Percentiles rank a stretch among this genome's conserved stretches.
Evolutionary conservation across 257 asterid species (phyloP).

Genomic region (Sherardia arvensis): DNA sequence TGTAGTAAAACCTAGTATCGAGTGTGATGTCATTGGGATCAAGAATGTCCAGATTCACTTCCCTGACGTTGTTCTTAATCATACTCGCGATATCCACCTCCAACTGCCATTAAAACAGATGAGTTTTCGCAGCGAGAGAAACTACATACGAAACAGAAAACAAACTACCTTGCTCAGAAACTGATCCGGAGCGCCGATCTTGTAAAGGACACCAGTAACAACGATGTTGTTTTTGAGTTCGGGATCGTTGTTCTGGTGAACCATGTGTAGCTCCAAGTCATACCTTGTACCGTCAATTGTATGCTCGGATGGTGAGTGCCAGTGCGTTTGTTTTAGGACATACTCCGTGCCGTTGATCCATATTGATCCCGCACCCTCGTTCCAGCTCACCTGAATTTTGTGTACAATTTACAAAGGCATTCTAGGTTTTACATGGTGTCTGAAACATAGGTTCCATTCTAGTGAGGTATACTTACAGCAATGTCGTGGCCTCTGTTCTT

Average conservation of each 20-base stretch:
- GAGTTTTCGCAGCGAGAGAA: not conserved
- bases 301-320: slow-evolving; percentile 88
- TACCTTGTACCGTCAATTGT: slow-evolving; percentile 59
- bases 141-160: too few relatives aligned
- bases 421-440: too few relatives aligned
- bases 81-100: slow-evolving; percentile 25
- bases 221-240: slow-evolving; percentile 26
- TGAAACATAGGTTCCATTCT: too few relatives aligned
- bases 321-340: slow-evolving; percentile 44
- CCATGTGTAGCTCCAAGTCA: slow-evolving; percentile 64
- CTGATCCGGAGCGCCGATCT: slow-evolving; percentile 48
- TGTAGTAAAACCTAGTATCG: slow-evolving; percentile 23
- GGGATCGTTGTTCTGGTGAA: slow-evolving; percentile 36
- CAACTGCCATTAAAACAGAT: slow-evolving; percentile 20
- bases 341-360: slow-evolving; percentile 32
- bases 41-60: slow-evolving; percentile 20
- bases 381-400: slow-evolving; percentile 38
- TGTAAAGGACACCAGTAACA: slow-evolving; percentile 47
- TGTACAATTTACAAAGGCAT: too few relatives aligned
- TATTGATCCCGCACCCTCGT: slow-evolving; percentile 47
- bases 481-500: slow-evolving; percentile 66
- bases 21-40: slow-evolving; percentile 33
- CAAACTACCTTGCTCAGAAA: slow-evolving; percentile 44
- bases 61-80: slow-evolving; percentile 15
- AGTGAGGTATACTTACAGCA: slow-evolving; percentile 28